Conservation (phyloP, 2,329 filamentous ascomycete species). For the Microcera coccophila region DNA sequence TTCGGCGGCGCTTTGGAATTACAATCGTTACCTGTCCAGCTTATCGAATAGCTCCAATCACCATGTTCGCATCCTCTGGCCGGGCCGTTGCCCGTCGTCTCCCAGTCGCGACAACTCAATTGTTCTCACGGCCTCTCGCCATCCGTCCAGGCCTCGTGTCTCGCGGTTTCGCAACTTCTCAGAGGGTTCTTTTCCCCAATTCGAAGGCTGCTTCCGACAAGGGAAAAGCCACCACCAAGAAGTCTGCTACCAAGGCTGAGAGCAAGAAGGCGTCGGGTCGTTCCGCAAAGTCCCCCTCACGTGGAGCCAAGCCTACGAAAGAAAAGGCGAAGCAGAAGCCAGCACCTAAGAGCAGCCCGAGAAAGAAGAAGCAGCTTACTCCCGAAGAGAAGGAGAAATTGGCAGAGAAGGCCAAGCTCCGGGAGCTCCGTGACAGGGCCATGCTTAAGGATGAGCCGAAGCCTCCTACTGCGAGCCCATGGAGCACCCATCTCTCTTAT, state of each 20-base stretch:
- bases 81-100: constrained; percentile 37
- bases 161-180: constrained; percentile 33
- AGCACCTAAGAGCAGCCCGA: no score
- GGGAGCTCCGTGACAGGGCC: constrained; percentile 38
- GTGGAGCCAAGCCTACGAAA: constrained; percentile 17
- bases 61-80: constrained; percentile 42
- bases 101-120: constrained; percentile 21
- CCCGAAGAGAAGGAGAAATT: background rate
- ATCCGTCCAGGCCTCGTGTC: constrained; percentile 16
- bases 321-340: background rate
- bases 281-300: constrained; percentile 20
- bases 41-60: constrained; percentile 2
- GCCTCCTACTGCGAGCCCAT: constrained; percentile 30
- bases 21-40: background rate
- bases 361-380: background rate
- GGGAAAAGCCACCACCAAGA: constrained; percentile 18
- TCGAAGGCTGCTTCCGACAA: constrained; percentile 9
- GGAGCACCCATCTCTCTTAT: constrained; percentile 38
- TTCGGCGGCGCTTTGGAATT: no score
- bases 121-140: constrained; percentile 17
- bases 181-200: constrained; percentile 24
- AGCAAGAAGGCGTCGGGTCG: no score
- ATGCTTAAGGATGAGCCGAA: constrained; percentile 38
- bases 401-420: constrained; percentile 12
- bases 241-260: constrained; percentile 16